These are phyloP conservation scores for Peniophora sp. DNA, from an alignment of 1,284 basidiomycete species.

Conservation along the genomic window DNA sequence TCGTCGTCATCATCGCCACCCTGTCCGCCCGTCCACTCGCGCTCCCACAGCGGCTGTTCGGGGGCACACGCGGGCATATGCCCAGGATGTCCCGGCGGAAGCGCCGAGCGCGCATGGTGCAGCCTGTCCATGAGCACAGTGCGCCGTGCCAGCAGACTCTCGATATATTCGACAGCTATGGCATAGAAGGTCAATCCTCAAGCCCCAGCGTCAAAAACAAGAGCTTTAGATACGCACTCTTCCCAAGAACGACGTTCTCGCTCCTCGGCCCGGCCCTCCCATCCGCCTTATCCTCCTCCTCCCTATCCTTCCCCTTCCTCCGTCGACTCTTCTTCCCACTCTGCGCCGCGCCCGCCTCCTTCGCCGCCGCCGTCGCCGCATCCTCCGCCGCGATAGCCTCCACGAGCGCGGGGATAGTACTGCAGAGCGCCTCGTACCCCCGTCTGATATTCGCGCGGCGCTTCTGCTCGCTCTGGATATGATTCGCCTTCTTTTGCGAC, in stretches of 20 bases:
- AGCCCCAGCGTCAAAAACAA: conserved; percentile 4
- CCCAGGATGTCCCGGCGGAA: conserved; percentile 51
- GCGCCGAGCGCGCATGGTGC: conserved; percentile 43
- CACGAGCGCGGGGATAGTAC: conserved; percentile 68
- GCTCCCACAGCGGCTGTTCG: conserved; percentile 55
- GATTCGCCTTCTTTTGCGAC: conserved; percentile 89
- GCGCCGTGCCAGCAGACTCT: conserved; percentile 52
- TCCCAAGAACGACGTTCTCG: conserved; percentile 77
- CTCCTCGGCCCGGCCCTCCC: conserved; percentile 78
- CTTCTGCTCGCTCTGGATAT: conserved; percentile 87
- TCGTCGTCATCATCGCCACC: conserved; percentile 31
- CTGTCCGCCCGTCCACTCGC: conserved; percentile 69
- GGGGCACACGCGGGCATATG: conserved; percentile 26
- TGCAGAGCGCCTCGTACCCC: conserved; percentile 82
- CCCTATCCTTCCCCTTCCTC: conserved; percentile 14
- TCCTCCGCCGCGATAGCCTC: conserved; percentile 70
- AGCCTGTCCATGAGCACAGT: conserved; percentile 48
- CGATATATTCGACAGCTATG: conserved; percentile 79
- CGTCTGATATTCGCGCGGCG: conserved; percentile 84
- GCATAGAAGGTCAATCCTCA: neutral
- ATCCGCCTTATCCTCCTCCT: conserved; percentile 56
- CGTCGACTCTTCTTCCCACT: conserved; percentile 24
- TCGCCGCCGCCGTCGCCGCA: conserved; percentile 25
- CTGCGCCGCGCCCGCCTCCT: conserved; percentile 5
- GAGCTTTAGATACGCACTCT: conserved; percentile 49